Percentiles rank a stretch among this genome's conserved stretches.
Evolutionary conservation across 1,139 yeast species (phyloP).

Genomic region (Arxiozyma heterogenica): DNA sequence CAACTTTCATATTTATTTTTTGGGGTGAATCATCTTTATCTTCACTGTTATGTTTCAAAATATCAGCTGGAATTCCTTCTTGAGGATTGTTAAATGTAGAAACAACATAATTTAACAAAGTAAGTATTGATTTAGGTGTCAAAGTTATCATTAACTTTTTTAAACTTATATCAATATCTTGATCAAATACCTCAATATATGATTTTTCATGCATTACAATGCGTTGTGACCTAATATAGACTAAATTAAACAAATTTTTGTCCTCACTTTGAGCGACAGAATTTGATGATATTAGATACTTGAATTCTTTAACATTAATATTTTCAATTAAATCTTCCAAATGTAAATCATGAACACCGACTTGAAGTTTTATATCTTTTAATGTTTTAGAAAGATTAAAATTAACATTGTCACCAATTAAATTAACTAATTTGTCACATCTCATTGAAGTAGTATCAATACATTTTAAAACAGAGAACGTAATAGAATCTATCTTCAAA

Average conservation of each 20-base stretch:
- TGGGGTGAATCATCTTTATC: slow-evolving; percentile 55
- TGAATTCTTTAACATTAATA: slow-evolving; percentile 54
- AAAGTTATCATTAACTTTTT: slow-evolving; percentile 74
- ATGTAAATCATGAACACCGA: slow-evolving; percentile 54
- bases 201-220: slow-evolving; percentile 48
- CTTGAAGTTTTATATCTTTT: slow-evolving; percentile 55
- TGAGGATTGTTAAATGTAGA: slow-evolving; percentile 82
- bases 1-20: slow-evolving; percentile 59
- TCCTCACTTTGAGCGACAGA: slow-evolving; percentile 29
- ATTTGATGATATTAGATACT: slow-evolving; percentile 62
- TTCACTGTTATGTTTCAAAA: slow-evolving; percentile 53
- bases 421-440: slow-evolving; percentile 61
- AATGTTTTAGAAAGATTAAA: slow-evolving; percentile 54
- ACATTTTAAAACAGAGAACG: slow-evolving; percentile 60
- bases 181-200: slow-evolving; percentile 66
- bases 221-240: slow-evolving; percentile 52
- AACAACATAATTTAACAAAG: slow-evolving; percentile 69
- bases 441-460: slow-evolving; percentile 49
- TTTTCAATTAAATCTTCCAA: slow-evolving; percentile 69
- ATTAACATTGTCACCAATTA: slow-evolving; percentile 57
- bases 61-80: slow-evolving; percentile 58
- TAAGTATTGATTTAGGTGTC: slow-evolving; percentile 68
- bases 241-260: slow-evolving; percentile 46
- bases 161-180: slow-evolving; percentile 60
- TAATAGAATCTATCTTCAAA: slow-evolving; percentile 56